phyloP scores from a whole-genome alignment of 2,329 filamentous ascomycete species.

The Exophiala spinifera region DNA sequence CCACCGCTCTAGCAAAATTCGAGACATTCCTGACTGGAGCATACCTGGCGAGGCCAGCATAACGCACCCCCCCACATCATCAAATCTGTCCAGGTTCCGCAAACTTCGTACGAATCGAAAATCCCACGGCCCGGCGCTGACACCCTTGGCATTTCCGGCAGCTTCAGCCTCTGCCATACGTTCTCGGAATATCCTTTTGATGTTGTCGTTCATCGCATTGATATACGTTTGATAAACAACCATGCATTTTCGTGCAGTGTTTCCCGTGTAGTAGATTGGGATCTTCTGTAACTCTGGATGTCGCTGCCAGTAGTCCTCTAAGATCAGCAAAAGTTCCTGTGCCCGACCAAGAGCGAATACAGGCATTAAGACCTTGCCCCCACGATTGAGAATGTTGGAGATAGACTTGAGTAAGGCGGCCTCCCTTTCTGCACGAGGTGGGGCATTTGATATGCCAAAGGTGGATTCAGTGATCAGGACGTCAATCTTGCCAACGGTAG shows the following conservation, averaged over 20 bases:
- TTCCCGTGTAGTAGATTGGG: conserved; percentile 96
- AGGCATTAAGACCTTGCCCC: conserved; percentile 87
- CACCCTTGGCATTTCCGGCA: conserved; percentile 70
- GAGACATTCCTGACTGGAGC: conserved; percentile 92
- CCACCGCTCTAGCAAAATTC: conserved; percentile 91
- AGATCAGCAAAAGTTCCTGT: conserved; percentile 87
- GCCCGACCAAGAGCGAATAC: conserved; percentile 93
- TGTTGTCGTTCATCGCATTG: conserved; percentile 98
- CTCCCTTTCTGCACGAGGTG: conserved; percentile 85
- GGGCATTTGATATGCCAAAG: conserved; percentile 91
- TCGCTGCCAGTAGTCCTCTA: conserved; percentile 95
- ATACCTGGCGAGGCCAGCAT: conserved; percentile 98
- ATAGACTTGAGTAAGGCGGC: conserved; percentile 94
- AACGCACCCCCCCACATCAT: conserved; percentile 91
- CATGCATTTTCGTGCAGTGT: conserved; percentile 95
- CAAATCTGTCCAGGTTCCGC: conserved; percentile 90
- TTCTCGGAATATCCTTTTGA: conserved; percentile 90
- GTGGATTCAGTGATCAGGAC: conserved; percentile 97
- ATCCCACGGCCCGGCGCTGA: conserved; percentile 76
- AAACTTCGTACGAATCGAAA: conserved; percentile 91
- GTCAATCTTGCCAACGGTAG: conserved; percentile 78
- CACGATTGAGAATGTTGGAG: conserved; percentile 83
- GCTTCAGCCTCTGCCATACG: conserved; percentile 88
- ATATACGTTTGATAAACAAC: conserved; percentile 98
- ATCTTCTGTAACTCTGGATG: conserved; percentile 84